phyloP scores from a whole-genome alignment of 1,284 basidiomycete genomes.

The Meripilus lineatus region DNA sequence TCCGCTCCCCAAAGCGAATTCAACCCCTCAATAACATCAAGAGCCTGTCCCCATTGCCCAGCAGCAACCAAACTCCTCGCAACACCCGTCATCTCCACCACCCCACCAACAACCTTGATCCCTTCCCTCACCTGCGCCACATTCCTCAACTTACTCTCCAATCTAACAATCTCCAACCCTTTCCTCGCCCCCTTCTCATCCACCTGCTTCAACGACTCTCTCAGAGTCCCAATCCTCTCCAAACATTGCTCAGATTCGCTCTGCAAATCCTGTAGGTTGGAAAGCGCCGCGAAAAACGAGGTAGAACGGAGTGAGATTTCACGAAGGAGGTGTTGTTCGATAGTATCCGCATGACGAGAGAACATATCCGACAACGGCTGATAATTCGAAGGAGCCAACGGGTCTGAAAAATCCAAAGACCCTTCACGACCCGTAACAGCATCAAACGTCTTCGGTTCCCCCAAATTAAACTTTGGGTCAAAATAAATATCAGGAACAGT shows the following conservation, averaged over 20 bases:
- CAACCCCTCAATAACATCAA: constrained; percentile 74
- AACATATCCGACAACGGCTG: constrained; percentile 86
- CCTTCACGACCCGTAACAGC: constrained; percentile 50
- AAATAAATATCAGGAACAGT: constrained; percentile 84
- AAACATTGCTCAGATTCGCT: constrained; percentile 86
- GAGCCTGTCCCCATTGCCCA: constrained; percentile 83
- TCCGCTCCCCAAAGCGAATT: constrained; percentile 57
- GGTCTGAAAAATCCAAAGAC: constrained; percentile 39
- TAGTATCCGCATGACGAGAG: constrained; percentile 89
- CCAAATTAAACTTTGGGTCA: constrained; percentile 75
- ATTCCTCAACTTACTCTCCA: constrained; percentile 60
- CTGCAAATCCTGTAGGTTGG: constrained; percentile 90
- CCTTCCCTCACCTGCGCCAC: constrained; percentile 57
- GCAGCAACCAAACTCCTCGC: constrained; percentile 69
- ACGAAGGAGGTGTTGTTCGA: constrained; percentile 92
- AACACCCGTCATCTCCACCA: constrained; percentile 72
- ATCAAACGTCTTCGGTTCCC: constrained; percentile 80
- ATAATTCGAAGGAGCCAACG: constrained; percentile 57
- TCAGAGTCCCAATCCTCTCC: constrained; percentile 69
- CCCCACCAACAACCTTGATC: constrained; percentile 61
- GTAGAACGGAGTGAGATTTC: constrained; percentile 90
- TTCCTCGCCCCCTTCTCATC: constrained; percentile 75
- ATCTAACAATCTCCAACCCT: constrained; percentile 70
- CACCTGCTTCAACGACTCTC: constrained; percentile 68
- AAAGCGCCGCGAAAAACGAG: constrained; percentile 94